These are phyloP conservation scores for Pseudogymnoascus destructans DNA, from an alignment of 2,329 filamentous ascomycete genomes.

Conservation along the genomic window DNA sequence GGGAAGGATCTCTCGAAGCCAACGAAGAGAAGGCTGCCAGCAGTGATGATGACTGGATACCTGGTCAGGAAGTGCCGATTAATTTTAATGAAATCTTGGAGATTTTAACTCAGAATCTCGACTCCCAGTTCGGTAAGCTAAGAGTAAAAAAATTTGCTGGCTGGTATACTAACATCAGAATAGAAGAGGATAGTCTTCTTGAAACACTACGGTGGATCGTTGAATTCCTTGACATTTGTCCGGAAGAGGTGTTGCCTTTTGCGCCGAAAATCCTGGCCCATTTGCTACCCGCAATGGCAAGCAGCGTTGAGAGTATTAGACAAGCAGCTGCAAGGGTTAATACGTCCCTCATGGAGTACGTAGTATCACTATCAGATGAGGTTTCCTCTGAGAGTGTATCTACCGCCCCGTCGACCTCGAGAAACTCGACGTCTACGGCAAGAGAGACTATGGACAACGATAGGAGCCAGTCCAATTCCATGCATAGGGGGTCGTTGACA, in stretches of 20 bases:
- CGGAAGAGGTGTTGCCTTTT: conserved; percentile 89
- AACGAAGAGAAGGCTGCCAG: conserved; percentile 46
- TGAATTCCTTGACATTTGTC: conserved; percentile 91
- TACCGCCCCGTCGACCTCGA: conserved; percentile 27
- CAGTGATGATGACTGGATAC: conserved; percentile 87
- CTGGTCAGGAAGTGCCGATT: conserved; percentile 90
- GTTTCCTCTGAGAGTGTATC: conserved; percentile 31
- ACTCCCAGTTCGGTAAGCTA: conserved; percentile 58
- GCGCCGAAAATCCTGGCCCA: conserved; percentile 85
- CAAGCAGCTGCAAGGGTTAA: conserved; percentile 84
- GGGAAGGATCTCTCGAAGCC: conserved; percentile 43
- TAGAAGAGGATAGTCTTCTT: conserved; percentile 81
- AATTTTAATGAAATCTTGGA: conserved; percentile 86
- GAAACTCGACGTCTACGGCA: conserved; percentile 30
- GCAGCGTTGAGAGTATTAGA: conserved; percentile 76
- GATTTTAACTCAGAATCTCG: conserved; percentile 79
- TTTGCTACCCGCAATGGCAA: conserved; percentile 86
- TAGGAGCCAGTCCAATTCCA: conserved; percentile 23
- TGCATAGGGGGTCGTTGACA: conserved; percentile 27
- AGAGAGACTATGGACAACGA: conserved; percentile 24
- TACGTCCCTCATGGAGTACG: conserved; percentile 81
- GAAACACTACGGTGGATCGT: conserved; percentile 93
- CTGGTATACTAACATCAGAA: conserved; percentile 6
- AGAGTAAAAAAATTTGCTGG: not conserved
- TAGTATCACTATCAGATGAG: conserved; percentile 73